Evolutionary conservation across 2,329 filamentous ascomycete species (phyloP).

Genomic region (Microcyclospora pomicola): DNA sequence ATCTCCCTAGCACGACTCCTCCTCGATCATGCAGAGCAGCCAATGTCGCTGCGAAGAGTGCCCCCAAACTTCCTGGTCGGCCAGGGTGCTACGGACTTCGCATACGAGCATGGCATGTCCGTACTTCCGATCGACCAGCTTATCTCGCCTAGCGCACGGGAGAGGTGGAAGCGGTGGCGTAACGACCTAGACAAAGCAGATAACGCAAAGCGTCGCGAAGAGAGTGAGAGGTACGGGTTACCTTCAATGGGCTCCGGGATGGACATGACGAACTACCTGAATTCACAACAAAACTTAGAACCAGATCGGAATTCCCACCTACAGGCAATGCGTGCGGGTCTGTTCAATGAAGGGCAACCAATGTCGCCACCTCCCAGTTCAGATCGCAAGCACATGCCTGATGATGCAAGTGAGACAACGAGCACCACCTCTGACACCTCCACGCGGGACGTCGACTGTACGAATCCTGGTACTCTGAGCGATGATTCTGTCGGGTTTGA

Average conservation of each 20-base stretch:
- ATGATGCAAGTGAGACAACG: too few species aligned
- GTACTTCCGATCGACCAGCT: constrained; percentile 62
- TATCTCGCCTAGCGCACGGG: constrained; percentile 63
- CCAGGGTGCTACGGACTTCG: constrained; percentile 75
- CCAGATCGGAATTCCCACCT: constrained; percentile 26
- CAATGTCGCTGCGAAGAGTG: constrained; percentile 73
- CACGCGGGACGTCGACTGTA: background rate
- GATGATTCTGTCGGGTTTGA: too few species aligned
- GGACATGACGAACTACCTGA: constrained; percentile 4
- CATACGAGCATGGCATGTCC: constrained; percentile 60
- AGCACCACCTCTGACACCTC: constrained; percentile 2
- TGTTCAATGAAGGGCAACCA: constrained; percentile 23
- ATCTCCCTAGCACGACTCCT: constrained; percentile 75
- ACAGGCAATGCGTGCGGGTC: constrained; percentile 17
- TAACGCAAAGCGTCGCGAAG: constrained; percentile 26
- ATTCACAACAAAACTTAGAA: constrained; percentile 10
- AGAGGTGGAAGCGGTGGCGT: constrained; percentile 68
- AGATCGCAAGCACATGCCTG: too few species aligned
- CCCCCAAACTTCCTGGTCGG: constrained; percentile 86
- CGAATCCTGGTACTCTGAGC: too few species aligned
- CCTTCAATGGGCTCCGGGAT: constrained; percentile 10
- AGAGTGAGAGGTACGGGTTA: constrained; percentile 9
- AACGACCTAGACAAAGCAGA: constrained; percentile 53
- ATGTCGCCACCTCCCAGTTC: constrained; percentile 17
- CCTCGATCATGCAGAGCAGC: constrained; percentile 60